Evolutionary conservation across 495 filamentous ascomycete genomes (phyloP).

Genomic region (Tuber calosporum): DNA sequence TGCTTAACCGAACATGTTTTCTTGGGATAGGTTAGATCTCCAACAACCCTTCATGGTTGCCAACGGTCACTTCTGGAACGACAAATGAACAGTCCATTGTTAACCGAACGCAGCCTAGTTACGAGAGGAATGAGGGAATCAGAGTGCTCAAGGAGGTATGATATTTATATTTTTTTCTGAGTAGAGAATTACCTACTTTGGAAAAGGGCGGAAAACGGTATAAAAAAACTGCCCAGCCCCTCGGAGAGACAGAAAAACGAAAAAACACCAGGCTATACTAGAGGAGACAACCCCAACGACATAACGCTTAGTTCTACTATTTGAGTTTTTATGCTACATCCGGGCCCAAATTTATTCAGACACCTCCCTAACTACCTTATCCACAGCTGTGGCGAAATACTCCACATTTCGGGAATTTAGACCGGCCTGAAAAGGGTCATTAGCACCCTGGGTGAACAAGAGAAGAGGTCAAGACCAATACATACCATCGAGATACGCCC

Average conservation of each 20-base stretch:
- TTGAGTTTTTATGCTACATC: background rate
- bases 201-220: background rate
- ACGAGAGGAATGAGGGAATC: too few species aligned
- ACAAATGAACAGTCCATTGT: too few species aligned
- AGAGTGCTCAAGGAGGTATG: too few species aligned
- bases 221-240: background rate
- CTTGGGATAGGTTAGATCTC: too few species aligned
- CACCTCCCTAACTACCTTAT: constrained; percentile 65
- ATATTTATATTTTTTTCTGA: too few species aligned
- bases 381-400: constrained; percentile 81
- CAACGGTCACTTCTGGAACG: too few species aligned
- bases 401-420: constrained; percentile 86
- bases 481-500: constrained; percentile 76
- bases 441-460: background rate
- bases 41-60: too few species aligned
- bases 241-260: background rate
- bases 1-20: too few species aligned
- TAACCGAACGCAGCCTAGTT: too few species aligned
- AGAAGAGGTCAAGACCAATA: constrained; percentile 12
- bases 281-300: background rate
- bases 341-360: background rate
- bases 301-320: background rate
- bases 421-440: constrained; percentile 54
- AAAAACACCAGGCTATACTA: background rate
- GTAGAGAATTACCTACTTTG: background rate